Evolutionary conservation across 192 early-diverging fungal species (phyloP), one percentile per base, ranked within the genome.

Genomic region (Polychytrium aggregatum): DNA sequence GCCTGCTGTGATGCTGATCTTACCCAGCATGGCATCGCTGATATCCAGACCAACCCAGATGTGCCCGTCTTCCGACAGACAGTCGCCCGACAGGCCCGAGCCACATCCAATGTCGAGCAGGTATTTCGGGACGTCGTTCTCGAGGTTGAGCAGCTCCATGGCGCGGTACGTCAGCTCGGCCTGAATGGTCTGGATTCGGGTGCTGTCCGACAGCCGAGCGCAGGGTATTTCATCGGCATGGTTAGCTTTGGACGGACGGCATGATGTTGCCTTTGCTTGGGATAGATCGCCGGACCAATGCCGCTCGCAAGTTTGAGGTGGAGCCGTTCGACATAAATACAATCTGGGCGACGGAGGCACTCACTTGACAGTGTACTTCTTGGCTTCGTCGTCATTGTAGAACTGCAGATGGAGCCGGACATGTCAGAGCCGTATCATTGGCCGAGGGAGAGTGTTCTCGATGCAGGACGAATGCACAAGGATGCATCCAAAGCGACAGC

Each of bases 21-120:
- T 53, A 68, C 68, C 73, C 30, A 98, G 67, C 95, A 98, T 98
- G 24, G 86, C 62, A 3, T 84, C 82, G 16, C 89, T 83, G 54
- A 98, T 90, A 60, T 98, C 95, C 69, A 97, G 72, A 14, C 95
- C 95, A 28, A 92, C 88, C 95, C 95, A 98, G 29, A 85, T 52
- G 55, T 98, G 93, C n/a, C 88, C 90, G 37, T 87, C 83, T 48
- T 95, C 95, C 26, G 91, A 87, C 34, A 98, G 60, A 29, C 93
- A 86, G 59, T 98, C 92, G 5, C 91, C 91, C 67, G 82, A 85
- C 48, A 98, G 72, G 20, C 95, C 95, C 9, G 90, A 93, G 59
- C 93, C 95, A 60, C 95, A 97, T 24, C 95, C 92, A 59, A 98
- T 92, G 64, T 98, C 95, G 21, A 98, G 75, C 38, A 98, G 57